Percentiles rank a stretch among this genome's conserved stretches.
These are phyloP conservation scores for Coprinellus aureogranulatus DNA, from an alignment of 768 basidiomycete genomes.

Conservation along the genomic window DNA sequence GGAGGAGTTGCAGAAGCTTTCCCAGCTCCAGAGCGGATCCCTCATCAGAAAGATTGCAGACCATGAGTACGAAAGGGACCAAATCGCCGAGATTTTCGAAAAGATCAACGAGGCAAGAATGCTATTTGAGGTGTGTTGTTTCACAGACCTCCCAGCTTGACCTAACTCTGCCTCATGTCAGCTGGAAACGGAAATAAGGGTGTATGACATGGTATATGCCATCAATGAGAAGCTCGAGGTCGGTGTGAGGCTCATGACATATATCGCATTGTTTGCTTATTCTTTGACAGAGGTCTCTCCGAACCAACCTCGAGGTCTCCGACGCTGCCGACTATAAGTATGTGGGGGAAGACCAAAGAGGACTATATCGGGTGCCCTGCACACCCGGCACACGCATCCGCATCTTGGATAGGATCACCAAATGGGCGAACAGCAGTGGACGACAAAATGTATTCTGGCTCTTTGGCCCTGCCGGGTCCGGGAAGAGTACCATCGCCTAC, in stretches of 20 bases:
- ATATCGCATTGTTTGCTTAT: not conserved
- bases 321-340: conserved; percentile 12
- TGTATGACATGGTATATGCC: conserved; percentile 11
- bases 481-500: conserved; percentile 1
- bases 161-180: conserved; percentile 2
- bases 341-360: conserved; percentile 8
- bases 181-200: conserved; percentile 9
- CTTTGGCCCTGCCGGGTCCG: conserved; percentile 17
- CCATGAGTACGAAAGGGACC: conserved; percentile 15
- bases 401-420: conserved; percentile 17
- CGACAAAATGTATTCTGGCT: conserved; percentile 19
- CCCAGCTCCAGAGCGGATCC: conserved; percentile 9
- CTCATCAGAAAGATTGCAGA: conserved; percentile 8
- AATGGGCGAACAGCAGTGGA: conserved; percentile 21
- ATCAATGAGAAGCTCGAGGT: conserved; percentile 4
- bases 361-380: conserved; percentile 17
- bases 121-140: conserved; percentile 12
- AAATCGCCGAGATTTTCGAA: conserved; percentile 15
- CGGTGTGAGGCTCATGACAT: not conserved
- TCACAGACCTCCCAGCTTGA: not conserved
- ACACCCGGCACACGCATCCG: conserved; percentile 23
- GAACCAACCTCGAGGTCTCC: conserved; percentile 12
- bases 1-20: conserved; percentile 8
- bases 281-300: conserved; percentile 6
- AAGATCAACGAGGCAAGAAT: conserved; percentile 15